A percentile compares a stretch with the other conserved stretches of the same genome.
These are phyloP conservation scores for Arctium lappa DNA, from an alignment of 129 eudicot species.

Conservation along the genomic window DNA sequence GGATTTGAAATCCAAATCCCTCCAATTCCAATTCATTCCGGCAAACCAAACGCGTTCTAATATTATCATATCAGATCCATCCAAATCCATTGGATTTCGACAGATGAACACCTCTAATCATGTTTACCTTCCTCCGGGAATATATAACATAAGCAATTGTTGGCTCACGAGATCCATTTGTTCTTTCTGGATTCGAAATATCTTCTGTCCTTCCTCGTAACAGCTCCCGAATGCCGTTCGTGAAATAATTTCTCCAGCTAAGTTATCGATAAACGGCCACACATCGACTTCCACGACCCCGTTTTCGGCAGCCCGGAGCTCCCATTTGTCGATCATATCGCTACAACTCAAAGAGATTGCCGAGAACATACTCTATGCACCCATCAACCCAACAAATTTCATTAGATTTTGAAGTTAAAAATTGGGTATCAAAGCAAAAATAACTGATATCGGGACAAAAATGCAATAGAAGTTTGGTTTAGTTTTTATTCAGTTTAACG, in stretches of 20 bases:
- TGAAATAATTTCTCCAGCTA: slow-evolving; percentile 57
- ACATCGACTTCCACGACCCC: slow-evolving; percentile 40
- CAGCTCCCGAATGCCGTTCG: slow-evolving; percentile 58
- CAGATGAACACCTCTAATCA: no score
- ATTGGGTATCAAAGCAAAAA: background rate
- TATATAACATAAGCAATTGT: slow-evolving; percentile 2
- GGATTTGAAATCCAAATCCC: no score
- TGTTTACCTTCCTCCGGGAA: slow-evolving; percentile 67
- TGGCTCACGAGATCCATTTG: slow-evolving; percentile 30
- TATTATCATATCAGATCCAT: no score
- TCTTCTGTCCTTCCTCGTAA: slow-evolving; percentile 47
- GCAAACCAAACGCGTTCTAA: no score
- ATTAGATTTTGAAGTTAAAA: background rate
- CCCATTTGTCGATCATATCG: slow-evolving; percentile 49
- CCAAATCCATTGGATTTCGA: no score
- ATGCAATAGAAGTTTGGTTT: no score
- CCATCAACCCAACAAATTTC: background rate
- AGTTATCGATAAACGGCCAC: slow-evolving; percentile 43
- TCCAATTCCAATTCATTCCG: no score
- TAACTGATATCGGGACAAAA: no score
- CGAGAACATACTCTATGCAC: slow-evolving; percentile 38
- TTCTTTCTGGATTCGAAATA: slow-evolving; percentile 54
- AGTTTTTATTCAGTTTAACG: no score
- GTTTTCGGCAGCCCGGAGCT: background rate
- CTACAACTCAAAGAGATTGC: slow-evolving; percentile 42